Conservation (phyloP, 768 basidiomycete genomes). For the Lactifluus rugatus region DNA sequence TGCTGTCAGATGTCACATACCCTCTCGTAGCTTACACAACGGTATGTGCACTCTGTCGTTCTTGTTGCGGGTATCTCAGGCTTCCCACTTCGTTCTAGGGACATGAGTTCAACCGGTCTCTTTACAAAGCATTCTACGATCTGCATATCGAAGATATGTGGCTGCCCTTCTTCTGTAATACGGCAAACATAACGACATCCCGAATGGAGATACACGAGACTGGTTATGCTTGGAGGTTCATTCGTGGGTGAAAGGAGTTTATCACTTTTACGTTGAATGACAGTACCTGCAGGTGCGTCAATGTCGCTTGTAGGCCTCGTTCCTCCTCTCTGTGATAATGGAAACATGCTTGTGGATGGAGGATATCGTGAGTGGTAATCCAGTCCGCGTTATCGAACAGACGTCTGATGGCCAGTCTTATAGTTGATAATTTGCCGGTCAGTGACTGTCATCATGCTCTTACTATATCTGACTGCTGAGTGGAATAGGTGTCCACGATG, state of each 20-base stretch:
- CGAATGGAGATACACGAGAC: slow-evolving; percentile 96
- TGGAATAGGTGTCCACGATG: slow-evolving; percentile 72
- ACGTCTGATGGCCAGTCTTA: slow-evolving; percentile 1
- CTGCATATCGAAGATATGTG: slow-evolving; percentile 97
- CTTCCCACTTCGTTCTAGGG: slow-evolving; percentile 41
- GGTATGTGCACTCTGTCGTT: slow-evolving; percentile 27
- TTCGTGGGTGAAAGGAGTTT: slow-evolving; percentile 41
- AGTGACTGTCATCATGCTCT: slow-evolving; percentile 17
- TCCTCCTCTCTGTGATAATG: slow-evolving; percentile 91
- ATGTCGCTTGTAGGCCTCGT: slow-evolving; percentile 96
- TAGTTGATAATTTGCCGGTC: slow-evolving; percentile 87
- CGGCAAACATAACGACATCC: slow-evolving; percentile 93
- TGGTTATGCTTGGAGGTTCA: slow-evolving; percentile 97
- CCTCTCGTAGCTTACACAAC: slow-evolving; percentile 91
- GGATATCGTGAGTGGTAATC: slow-evolving; percentile 64
- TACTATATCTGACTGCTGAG: neutral
- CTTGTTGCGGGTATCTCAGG: neutral
- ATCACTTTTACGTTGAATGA: neutral
- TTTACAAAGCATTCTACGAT: slow-evolving; percentile 94
- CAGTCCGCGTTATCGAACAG: neutral
- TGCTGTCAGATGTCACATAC: slow-evolving; percentile 89
- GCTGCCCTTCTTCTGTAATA: slow-evolving; percentile 97
- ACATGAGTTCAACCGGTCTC: slow-evolving; percentile 88
- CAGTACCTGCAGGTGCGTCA: slow-evolving; percentile 59
- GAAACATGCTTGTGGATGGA: slow-evolving; percentile 84